Evolutionary conservation across 805 yeast genomes (phyloP).

Genomic region (Candida koratica): DNA sequence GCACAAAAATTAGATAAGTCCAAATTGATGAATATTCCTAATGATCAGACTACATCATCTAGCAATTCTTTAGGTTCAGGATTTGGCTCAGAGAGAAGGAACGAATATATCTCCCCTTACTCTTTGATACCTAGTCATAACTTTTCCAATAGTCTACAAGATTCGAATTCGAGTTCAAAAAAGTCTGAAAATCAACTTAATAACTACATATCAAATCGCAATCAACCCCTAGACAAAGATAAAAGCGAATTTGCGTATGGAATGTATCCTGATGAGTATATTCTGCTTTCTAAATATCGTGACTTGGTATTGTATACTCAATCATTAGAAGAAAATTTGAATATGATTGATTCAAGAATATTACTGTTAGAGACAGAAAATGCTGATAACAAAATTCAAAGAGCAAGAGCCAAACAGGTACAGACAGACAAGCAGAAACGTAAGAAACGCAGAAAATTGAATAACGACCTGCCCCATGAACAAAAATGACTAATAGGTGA

Average conservation of each 20-base stretch:
- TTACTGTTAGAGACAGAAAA: conserved; percentile 25
- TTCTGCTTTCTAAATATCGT: conserved; percentile 29
- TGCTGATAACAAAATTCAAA: conserved; percentile 15
- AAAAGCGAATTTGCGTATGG: not conserved
- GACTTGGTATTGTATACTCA: conserved; percentile 34
- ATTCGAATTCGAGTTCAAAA: conserved; percentile 1
- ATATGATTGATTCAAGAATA: conserved; percentile 25
- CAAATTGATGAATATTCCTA: no score
- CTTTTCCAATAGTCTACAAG: not conserved
- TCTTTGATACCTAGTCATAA: not conserved
- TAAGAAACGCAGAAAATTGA: conserved; percentile 6
- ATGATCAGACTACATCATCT: not conserved
- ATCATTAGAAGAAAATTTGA: conserved; percentile 26
- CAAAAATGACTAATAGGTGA: no score
- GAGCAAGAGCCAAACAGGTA: conserved; percentile 15
- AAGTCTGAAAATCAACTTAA: not conserved
- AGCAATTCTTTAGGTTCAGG: not conserved
- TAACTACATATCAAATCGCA: conserved; percentile 6
- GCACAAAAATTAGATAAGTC: not conserved
- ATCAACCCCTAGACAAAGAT: conserved; percentile 3
- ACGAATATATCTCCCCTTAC: conserved; percentile 2
- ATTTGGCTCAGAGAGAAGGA: not conserved
- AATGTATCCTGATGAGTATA: conserved; percentile 17
- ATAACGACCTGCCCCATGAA: no score
- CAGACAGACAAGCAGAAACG: conserved; percentile 9